Percentiles rank a stretch among this genome's conserved stretches.
These are phyloP conservation scores for Thielaviopsis musarum DNA, from an alignment of 2,329 filamentous ascomycete species.

Conservation along the genomic window DNA sequence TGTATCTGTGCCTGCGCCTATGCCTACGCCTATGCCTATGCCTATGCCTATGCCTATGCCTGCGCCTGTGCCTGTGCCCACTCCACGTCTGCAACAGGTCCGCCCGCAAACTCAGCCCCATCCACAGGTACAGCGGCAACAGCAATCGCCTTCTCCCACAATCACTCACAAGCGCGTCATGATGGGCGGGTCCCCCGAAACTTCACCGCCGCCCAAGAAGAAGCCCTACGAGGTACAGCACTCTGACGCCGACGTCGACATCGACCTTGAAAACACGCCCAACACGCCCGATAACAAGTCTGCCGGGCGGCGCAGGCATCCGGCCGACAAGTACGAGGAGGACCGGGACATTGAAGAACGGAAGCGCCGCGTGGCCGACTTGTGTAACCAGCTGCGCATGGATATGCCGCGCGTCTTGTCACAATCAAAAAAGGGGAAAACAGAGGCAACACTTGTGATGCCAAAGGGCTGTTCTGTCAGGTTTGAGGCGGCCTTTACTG, in stretches of 20 bases:
- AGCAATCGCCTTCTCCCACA: background rate
- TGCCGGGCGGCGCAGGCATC: background rate
- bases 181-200: background rate
- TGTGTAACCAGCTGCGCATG: background rate
- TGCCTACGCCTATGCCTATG: no score
- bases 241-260: background rate
- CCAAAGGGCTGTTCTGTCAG: conserved; percentile 12
- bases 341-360: background rate
- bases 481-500: conserved; percentile 20
- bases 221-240: conserved; percentile 12
- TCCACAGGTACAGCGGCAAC: no score
- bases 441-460: background rate
- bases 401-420: background rate
- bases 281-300: background rate
- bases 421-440: background rate
- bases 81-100: background rate
- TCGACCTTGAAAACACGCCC: background rate
- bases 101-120: background rate
- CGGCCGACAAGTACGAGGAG: background rate
- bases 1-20: no score
- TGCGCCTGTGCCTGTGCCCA: no score
- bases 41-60: no score
- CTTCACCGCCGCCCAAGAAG: conserved; percentile 16
- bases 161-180: background rate
- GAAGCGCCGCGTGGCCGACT: background rate